Evolutionary conservation across 768 basidiomycete genomes (phyloP).

Genomic region (Tricholomella constricta): DNA sequence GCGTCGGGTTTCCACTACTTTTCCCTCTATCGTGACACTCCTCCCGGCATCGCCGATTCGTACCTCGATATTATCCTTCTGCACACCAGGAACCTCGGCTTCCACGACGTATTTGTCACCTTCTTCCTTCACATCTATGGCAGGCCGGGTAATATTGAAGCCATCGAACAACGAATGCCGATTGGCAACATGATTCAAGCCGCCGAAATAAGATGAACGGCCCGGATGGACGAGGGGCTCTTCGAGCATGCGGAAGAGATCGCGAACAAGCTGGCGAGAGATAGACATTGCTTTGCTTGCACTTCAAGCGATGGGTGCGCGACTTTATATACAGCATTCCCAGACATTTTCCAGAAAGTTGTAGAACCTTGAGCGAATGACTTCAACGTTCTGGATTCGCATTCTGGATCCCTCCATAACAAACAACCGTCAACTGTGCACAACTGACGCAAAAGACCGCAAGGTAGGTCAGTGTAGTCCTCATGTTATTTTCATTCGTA

Average conservation of each 20-base stretch:
- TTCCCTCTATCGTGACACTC: conserved; percentile 75
- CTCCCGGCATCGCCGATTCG: conserved; percentile 69
- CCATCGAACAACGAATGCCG: conserved; percentile 44
- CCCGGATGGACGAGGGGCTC: conserved; percentile 55
- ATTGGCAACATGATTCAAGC: conserved; percentile 1
- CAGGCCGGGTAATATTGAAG: conserved; percentile 48
- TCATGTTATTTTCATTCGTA: too few relatives aligned
- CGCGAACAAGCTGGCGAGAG: conserved; percentile 62
- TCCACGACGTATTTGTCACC: conserved; percentile 67
- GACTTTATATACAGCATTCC: conserved; percentile 8
- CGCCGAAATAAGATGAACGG: conserved; percentile 19
- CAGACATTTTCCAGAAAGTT: conserved; percentile 10
- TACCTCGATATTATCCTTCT: conserved; percentile 74
- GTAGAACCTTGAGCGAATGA: conserved; percentile 1
- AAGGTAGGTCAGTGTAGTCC: too few relatives aligned
- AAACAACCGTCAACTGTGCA: background rate
- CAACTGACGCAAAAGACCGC: too few relatives aligned
- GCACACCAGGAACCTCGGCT: conserved; percentile 78
- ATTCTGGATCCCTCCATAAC: background rate
- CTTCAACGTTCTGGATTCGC: background rate
- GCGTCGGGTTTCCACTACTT: conserved; percentile 35
- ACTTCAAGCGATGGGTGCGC: background rate
- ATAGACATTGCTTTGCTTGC: conserved; percentile 54
- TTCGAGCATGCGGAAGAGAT: conserved; percentile 76
- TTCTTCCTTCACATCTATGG: conserved; percentile 69